Percentiles rank a stretch among this genome's conserved stretches.
Conservation (phyloP, 2,329 filamentous ascomycete genomes). For the Penicillium sp. region DNA sequence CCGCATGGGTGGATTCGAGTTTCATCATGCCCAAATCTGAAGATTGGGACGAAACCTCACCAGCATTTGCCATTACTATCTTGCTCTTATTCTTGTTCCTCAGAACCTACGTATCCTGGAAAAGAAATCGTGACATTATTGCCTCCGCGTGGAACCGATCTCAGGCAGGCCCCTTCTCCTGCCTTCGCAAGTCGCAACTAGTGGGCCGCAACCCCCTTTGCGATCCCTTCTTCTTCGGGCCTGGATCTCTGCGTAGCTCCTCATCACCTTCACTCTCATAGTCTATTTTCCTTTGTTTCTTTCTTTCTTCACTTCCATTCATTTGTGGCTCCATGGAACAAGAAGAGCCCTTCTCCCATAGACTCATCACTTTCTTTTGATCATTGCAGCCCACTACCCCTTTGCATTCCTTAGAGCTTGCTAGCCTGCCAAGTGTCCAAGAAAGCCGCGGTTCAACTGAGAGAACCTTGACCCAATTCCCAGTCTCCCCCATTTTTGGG, state of each 20-base stretch:
- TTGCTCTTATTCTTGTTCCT: neutral
- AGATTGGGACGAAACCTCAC: neutral
- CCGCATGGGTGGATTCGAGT: neutral
- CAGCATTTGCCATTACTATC: constrained; percentile 18
- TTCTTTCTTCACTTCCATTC: constrained; percentile 22
- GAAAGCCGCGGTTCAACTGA: constrained; percentile 15
- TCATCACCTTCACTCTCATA: constrained; percentile 15
- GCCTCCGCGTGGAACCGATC: neutral
- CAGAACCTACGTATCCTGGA: constrained; percentile 17
- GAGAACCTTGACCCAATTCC: constrained; percentile 16
- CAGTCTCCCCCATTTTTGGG: constrained; percentile 23
- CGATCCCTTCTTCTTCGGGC: constrained; percentile 27
- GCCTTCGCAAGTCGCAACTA: constrained; percentile 7
- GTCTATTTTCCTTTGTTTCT: constrained; percentile 6
- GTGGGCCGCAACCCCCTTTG: constrained; percentile 25
- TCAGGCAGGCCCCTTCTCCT: neutral
- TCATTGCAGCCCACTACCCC: neutral
- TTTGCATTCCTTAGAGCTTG: constrained; percentile 11
- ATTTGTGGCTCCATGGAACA: neutral
- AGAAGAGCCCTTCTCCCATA: neutral
- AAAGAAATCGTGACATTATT: constrained; percentile 20
- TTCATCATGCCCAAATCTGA: constrained; percentile 5
- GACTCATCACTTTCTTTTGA: constrained; percentile 7
- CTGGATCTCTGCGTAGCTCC: neutral
- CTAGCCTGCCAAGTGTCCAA: constrained; percentile 20